These are phyloP conservation scores for Vaccinium corymbosum DNA, from an alignment of 148 eudicot genomes.

Conservation along the genomic window DNA sequence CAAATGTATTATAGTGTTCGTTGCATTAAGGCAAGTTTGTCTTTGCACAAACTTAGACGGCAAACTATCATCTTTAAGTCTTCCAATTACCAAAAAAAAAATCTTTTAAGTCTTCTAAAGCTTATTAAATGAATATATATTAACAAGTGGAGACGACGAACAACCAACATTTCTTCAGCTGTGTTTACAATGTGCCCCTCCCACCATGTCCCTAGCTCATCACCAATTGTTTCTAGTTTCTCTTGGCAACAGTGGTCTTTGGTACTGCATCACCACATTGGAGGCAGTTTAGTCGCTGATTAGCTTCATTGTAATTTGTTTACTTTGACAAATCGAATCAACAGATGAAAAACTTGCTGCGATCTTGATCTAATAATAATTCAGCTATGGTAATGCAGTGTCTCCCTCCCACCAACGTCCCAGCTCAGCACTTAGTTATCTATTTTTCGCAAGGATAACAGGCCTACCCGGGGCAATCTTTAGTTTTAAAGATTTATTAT, in stretches of 20 bases:
- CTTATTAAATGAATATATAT: background rate
- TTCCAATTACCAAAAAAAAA: background rate
- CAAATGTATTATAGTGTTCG: slow-evolving; percentile 14
- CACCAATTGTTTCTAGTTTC: background rate
- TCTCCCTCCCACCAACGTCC: background rate
- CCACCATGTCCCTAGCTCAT: background rate
- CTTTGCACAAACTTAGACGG: background rate
- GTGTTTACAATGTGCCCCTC: background rate
- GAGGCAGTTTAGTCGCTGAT: background rate
- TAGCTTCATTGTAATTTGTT: background rate
- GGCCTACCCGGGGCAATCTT: background rate
- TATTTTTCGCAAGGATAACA: background rate
- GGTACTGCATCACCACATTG: background rate
- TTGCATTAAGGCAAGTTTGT: slow-evolving; percentile 3
- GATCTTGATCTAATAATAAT: background rate
- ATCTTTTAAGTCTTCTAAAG: background rate
- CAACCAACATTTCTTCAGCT: background rate
- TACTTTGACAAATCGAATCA: background rate
- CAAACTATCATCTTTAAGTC: background rate
- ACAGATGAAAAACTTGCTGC: background rate
- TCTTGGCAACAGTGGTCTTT: background rate
- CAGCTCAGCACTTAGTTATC: background rate
- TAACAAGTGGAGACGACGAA: background rate
- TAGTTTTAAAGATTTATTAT: background rate
- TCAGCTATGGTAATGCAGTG: background rate